Evolutionary conservation across 1,139 yeast species (phyloP).

Genomic region (Torulaspora pretoriensis): DNA sequence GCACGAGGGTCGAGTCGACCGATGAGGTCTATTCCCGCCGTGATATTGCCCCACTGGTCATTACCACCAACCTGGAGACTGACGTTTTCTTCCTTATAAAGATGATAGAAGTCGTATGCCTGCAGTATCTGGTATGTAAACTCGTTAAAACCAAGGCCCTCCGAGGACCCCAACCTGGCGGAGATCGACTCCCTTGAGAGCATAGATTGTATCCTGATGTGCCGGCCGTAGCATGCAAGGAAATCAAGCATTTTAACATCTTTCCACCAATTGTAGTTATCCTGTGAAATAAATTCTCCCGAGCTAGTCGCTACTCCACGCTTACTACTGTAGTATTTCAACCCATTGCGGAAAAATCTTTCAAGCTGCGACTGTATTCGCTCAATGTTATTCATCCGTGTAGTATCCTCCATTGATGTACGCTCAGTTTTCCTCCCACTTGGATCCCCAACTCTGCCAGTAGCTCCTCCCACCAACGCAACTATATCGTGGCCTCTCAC

Average conservation of each 20-base stretch:
- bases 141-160: constrained; percentile 89
- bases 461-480: constrained; percentile 95
- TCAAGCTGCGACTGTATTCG: constrained; percentile 60
- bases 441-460: constrained; percentile 96
- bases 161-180: constrained; percentile 60
- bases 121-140: constrained; percentile 89
- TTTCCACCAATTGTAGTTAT: constrained; percentile 86
- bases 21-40: constrained; percentile 90
- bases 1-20: constrained; percentile 48
- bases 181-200: constrained; percentile 84
- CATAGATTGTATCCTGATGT: constrained; percentile 82
- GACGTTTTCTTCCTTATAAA: constrained; percentile 57
- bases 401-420: constrained; percentile 47
- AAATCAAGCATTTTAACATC: constrained; percentile 71
- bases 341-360: constrained; percentile 57
- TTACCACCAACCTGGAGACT: constrained; percentile 89
- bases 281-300: constrained; percentile 47
- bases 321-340: constrained; percentile 55
- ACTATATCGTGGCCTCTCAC: constrained; percentile 79
- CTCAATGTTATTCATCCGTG: constrained; percentile 54
- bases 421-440: constrained; percentile 86
- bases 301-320: constrained; percentile 40
- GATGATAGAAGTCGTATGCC: constrained; percentile 89
- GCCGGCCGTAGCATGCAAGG: constrained; percentile 69
- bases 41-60: constrained; percentile 98